Evolutionary conservation across 1,284 basidiomycete species (phyloP).

Genomic region (Pseudozyma hubeiensis): DNA sequence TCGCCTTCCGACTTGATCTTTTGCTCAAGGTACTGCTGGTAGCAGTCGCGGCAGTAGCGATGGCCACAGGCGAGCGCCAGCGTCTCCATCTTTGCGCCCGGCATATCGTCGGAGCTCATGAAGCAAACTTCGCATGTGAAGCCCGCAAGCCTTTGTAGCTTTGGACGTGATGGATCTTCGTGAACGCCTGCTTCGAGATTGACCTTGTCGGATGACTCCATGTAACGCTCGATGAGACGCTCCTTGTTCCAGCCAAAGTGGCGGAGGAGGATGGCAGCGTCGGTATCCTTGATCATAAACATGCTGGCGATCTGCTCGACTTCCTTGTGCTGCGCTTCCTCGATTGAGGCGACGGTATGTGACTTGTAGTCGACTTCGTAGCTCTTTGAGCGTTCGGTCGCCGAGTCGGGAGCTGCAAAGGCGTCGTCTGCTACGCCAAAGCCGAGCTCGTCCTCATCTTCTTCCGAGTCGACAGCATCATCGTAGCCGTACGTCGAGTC

Average conservation of each 20-base stretch:
- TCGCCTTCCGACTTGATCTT: slow-evolving; percentile 94
- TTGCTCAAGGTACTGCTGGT: slow-evolving; percentile 82
- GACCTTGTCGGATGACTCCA: slow-evolving; percentile 63
- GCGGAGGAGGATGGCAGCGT: slow-evolving; percentile 83
- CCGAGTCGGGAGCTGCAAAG: slow-evolving; percentile 39
- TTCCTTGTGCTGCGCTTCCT: slow-evolving; percentile 60
- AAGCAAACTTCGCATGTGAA: slow-evolving; percentile 67
- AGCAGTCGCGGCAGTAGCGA: slow-evolving; percentile 75
- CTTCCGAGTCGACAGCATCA: slow-evolving; percentile 36
- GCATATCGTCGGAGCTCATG: slow-evolving; percentile 55
- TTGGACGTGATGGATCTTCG: slow-evolving; percentile 55
- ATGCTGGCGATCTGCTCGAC: slow-evolving; percentile 65
- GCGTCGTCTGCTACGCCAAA: slow-evolving; percentile 53
- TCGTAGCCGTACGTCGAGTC: slow-evolving; percentile 57
- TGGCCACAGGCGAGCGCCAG: slow-evolving; percentile 65
- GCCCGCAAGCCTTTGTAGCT: slow-evolving; percentile 41
- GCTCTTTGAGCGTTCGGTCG: slow-evolving; percentile 53
- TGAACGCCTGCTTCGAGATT: slow-evolving; percentile 63
- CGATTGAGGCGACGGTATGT: slow-evolving; percentile 51
- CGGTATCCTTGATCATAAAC: slow-evolving; percentile 64
- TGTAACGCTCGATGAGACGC: slow-evolving; percentile 74
- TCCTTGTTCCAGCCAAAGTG: slow-evolving; percentile 96
- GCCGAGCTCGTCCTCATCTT: slow-evolving; percentile 45
- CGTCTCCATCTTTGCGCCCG: slow-evolving; percentile 55
- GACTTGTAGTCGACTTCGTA: slow-evolving; percentile 64